Evolutionary conservation across 2,329 filamentous ascomycete genomes (phyloP), one percentile per base, ranked within the genome.

Genomic region (Hypomyces perniciosus): DNA sequence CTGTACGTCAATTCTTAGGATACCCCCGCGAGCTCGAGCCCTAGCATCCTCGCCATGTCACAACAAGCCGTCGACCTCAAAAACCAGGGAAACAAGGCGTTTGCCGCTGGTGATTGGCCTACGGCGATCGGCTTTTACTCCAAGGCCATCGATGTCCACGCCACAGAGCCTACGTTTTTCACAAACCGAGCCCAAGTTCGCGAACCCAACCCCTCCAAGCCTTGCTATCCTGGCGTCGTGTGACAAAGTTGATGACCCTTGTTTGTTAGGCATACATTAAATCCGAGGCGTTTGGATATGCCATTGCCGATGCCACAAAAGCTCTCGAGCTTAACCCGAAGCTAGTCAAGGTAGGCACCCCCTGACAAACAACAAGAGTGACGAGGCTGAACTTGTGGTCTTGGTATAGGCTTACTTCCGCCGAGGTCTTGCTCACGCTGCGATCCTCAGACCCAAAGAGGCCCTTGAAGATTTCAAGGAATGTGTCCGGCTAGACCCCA

Each of bases 11-110:
- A 41, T 13, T n/a, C 42, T 41, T 30, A 35, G 31, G 10, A 41
- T 30, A 42, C 44, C 29, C 35, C 45, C 38, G 42, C 46, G 37
- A 44, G 30, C 41, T 38, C 46, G 46, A 52, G 41, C 45, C 51
- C 35, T 48, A 26, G 43, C 34, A 29, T 46, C 61, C 43, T 55
- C 54, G 54, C 56, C 57, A 77, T 77, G 73, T 62, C 72, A 53
- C 60, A 88, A 67, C 83, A 88, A 68, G 92, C 92, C 47, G 80
- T 84, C 59, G 86, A 85, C 65, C 76, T 95, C 61, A 99, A 99
- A 76, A 86, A 95, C 70, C 81, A 95, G 70, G 93, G 93, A 67
- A 99, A 99, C 72, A 88, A 91, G 65, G 90, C 90, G 48, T 97
- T 97, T 72, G 83, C 84, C 51, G 77, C 83, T 31, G 90, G 96